Evolutionary conservation across 2,329 filamentous ascomycete species (phyloP).

Genomic region (Aspergillus sp.): DNA sequence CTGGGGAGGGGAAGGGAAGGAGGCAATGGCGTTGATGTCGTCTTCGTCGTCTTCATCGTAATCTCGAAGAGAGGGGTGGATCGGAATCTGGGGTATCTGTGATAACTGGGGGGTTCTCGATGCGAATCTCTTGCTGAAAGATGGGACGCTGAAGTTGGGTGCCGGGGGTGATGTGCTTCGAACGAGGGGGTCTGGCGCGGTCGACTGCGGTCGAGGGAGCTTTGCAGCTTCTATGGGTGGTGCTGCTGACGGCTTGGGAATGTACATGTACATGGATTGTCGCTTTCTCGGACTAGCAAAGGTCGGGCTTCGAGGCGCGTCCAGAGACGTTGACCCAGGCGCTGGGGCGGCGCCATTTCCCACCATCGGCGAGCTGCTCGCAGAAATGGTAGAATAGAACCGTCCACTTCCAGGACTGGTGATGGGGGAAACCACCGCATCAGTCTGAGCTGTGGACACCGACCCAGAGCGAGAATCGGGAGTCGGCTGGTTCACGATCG

Average conservation of each 20-base stretch:
- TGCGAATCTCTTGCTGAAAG: constrained; percentile 35
- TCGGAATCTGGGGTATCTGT: too few species aligned
- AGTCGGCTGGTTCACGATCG: constrained; percentile 8
- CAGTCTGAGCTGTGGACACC: constrained; percentile 21
- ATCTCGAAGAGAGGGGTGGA: constrained; percentile 1
- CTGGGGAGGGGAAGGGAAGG: constrained; percentile 26
- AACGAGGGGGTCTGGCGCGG: constrained; percentile 17
- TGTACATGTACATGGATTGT: constrained; percentile 18
- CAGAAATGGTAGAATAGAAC: constrained; percentile 12
- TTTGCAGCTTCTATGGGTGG: constrained; percentile 14
- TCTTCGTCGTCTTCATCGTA: constrained; percentile 9
- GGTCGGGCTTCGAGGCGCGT: constrained; percentile 14
- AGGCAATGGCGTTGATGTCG: constrained; percentile 11
- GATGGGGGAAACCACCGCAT: constrained; percentile 13
- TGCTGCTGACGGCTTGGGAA: constrained; percentile 5
- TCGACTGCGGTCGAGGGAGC: constrained; percentile 15
- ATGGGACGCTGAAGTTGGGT: constrained; percentile 39
- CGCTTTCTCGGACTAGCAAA: constrained; percentile 19
- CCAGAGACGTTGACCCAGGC: constrained; percentile 10
- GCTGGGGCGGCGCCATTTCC: constrained; percentile 7
- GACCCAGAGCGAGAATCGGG: constrained; percentile 25
- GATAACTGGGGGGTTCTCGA: constrained; percentile 8
- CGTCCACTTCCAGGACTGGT: constrained; percentile 6
- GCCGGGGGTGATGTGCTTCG: constrained; percentile 30
- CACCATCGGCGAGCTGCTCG: constrained; percentile 12